Percentiles rank a stretch among this genome's conserved stretches.
These are phyloP conservation scores for Murraya koenigii DNA, from an alignment of 345 rosid genomes.

Conservation along the genomic window DNA sequence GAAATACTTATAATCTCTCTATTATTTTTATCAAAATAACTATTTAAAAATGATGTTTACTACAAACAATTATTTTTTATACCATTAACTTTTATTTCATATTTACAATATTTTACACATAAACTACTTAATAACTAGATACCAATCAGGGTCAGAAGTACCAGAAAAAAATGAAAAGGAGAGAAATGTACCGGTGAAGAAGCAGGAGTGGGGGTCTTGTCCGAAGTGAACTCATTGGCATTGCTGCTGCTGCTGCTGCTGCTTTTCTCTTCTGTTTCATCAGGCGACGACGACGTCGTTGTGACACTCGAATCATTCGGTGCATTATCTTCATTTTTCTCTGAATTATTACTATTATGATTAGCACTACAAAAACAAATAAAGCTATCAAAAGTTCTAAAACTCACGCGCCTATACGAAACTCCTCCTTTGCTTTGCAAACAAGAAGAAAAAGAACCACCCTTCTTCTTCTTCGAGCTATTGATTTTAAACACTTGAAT, in stretches of 20 bases:
- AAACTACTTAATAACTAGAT: too few species aligned
- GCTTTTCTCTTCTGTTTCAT: conserved; percentile 39
- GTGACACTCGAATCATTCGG: conserved; percentile 38
- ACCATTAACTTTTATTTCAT: too few species aligned
- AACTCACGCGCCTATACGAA: conserved; percentile 10
- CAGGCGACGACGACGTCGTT: conserved; percentile 28
- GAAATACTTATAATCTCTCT: too few species aligned
- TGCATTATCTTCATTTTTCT: conserved; percentile 18
- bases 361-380: conserved; percentile 42
- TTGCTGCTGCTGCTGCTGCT: conserved; percentile 1
- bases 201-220: conserved; percentile 40
- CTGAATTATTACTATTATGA: conserved; percentile 18
- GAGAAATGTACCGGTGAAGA: conserved; percentile 47
- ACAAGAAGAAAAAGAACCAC: conserved; percentile 23
- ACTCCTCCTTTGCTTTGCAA: conserved; percentile 14
- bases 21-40: too few species aligned
- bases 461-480: background rate
- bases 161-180: background rate
- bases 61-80: too few species aligned
- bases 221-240: conserved; percentile 45
- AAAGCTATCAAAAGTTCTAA: conserved; percentile 23
- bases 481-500: conserved; percentile 18
- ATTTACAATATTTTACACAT: too few species aligned
- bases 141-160: background rate
- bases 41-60: too few species aligned